phyloP scores from a whole-genome alignment of 2,329 filamentous ascomycete genomes.

The Mycosphaerella arachidis region DNA sequence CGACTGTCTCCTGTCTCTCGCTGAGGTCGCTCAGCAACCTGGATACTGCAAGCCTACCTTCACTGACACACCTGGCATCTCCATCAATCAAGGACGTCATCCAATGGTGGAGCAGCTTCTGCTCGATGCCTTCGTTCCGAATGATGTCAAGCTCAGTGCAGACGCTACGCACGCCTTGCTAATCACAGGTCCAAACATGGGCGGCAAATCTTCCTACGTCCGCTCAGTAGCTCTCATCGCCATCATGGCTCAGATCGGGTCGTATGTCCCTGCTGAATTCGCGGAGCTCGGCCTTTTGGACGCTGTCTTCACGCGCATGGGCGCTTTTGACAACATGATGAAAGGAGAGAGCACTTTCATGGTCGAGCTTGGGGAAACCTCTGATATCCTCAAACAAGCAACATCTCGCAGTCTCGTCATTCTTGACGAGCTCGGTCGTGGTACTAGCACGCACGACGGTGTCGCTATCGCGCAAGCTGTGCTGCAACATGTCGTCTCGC shows the following conservation, averaged over 20 bases:
- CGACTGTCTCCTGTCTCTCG: slow-evolving; percentile 84
- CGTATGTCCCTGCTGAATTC: slow-evolving; percentile 78
- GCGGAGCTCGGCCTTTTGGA: slow-evolving; percentile 78
- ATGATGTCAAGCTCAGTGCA: slow-evolving; percentile 69
- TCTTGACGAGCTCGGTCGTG: slow-evolving; percentile 88
- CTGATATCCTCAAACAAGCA: slow-evolving; percentile 82
- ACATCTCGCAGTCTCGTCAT: slow-evolving; percentile 82
- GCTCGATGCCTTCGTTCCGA: slow-evolving; percentile 83
- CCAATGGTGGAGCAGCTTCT: slow-evolving; percentile 94
- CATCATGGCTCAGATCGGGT: slow-evolving; percentile 92
- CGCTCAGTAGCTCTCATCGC: slow-evolving; percentile 85
- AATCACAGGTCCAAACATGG: slow-evolving; percentile 97
- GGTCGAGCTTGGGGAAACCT: slow-evolving; percentile 92
- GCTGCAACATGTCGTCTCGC: slow-evolving; percentile 73
- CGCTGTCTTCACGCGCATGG: slow-evolving; percentile 92
- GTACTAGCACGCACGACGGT: slow-evolving; percentile 91
- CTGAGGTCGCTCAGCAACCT: slow-evolving; percentile 76
- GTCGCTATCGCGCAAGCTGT: slow-evolving; percentile 94
- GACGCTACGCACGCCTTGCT: slow-evolving; percentile 68
- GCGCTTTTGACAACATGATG: slow-evolving; percentile 92
- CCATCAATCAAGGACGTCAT: slow-evolving; percentile 72
- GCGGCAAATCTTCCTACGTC: slow-evolving; percentile 96
- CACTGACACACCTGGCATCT: slow-evolving; percentile 61
- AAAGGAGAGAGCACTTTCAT: slow-evolving; percentile 95
- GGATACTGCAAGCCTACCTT: slow-evolving; percentile 79